phyloP scores from a whole-genome alignment of 129 eudicot genomes.

The Glebionis coronaria region DNA sequence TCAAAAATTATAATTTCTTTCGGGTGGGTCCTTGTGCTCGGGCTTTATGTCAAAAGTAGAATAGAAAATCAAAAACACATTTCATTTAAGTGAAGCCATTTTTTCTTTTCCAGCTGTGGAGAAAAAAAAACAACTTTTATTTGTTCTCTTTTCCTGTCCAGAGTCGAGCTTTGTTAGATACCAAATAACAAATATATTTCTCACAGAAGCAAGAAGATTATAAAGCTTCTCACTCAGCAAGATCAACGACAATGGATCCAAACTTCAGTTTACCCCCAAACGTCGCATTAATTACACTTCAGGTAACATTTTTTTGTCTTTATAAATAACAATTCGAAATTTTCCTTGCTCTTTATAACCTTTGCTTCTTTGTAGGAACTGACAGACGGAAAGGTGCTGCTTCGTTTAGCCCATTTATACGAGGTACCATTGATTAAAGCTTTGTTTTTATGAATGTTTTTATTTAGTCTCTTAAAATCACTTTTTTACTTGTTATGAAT shows the following conservation, averaged over 20 bases:
- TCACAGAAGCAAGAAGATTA: conserved; percentile 56
- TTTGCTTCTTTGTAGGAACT: conserved; percentile 50
- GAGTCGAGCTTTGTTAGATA: not conserved
- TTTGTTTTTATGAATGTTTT: not conserved
- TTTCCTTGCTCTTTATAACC: conserved; percentile 22
- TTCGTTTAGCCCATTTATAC: conserved; percentile 85
- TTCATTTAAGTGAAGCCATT: too few species aligned
- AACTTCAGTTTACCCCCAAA: conserved; percentile 73
- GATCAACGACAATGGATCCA: conserved; percentile 55
- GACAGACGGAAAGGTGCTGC: conserved; percentile 62
- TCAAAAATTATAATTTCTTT: not conserved
- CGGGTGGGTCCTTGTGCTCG: not conserved
- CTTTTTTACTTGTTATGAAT: conserved; percentile 29
- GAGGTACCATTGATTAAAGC: conserved; percentile 50
- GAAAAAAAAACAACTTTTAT: too few species aligned
- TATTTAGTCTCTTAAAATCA: not conserved
- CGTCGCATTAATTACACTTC: conserved; percentile 81
- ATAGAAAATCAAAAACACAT: too few species aligned
- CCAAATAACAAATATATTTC: conserved; percentile 15
- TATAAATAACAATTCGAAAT: not conserved
- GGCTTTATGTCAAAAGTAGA: not conserved
- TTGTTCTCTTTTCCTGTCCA: too few species aligned
- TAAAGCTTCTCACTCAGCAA: conserved; percentile 55
- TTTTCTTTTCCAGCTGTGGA: too few species aligned
- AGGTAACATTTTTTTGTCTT: conserved; percentile 38